These are phyloP conservation scores for Dioscorea cayenensis DNA, from an alignment of 116 monocot species.

Conservation along the genomic window DNA sequence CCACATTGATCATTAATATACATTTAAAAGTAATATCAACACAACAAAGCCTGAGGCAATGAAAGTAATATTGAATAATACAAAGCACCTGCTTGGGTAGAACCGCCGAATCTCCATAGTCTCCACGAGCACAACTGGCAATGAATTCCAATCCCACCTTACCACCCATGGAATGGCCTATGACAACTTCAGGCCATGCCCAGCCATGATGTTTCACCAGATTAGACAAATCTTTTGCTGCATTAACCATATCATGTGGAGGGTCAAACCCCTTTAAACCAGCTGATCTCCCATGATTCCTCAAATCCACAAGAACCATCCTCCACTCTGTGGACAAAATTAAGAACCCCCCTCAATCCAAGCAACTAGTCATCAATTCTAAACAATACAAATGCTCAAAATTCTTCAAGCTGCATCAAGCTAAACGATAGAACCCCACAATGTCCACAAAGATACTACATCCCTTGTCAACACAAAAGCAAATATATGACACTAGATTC, in stretches of 20 bases:
- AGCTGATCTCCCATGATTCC: constrained; percentile 88
- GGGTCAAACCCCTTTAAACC: constrained; percentile 50
- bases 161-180: constrained; percentile 96
- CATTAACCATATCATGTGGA: constrained; percentile 68
- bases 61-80: not conserved
- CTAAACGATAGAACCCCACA: not conserved
- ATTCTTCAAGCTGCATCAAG: too few species aligned
- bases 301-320: constrained; percentile 86
- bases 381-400: too few species aligned
- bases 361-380: not conserved
- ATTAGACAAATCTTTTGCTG: constrained; percentile 77
- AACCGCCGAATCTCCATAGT: constrained; percentile 58
- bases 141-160: constrained; percentile 78
- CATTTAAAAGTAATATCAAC: too few species aligned
- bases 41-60: too few species aligned
- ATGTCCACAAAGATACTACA: not conserved
- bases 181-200: constrained; percentile 86
- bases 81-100: constrained; percentile 73
- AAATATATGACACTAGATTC: not conserved
- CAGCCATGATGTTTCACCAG: constrained; percentile 60
- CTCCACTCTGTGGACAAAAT: constrained; percentile 56
- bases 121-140: constrained; percentile 57
- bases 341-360: not conserved
- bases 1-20: too few species aligned
- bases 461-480: not conserved